Evolutionary conservation across 495 filamentous ascomycete genomes (phyloP).

Genomic region (Cercophora newfieldiana): DNA sequence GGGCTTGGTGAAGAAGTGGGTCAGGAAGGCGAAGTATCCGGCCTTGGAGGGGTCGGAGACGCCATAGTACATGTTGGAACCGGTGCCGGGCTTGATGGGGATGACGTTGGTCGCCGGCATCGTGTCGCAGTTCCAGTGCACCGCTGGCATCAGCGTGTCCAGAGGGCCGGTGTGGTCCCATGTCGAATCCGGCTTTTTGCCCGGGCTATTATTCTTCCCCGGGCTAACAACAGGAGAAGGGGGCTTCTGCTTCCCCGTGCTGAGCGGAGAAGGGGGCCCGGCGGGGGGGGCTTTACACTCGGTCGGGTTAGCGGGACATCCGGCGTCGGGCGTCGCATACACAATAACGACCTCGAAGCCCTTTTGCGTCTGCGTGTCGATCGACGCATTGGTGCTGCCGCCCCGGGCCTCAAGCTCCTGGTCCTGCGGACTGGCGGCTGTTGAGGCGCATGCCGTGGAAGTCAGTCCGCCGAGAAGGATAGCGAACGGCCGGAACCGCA

Average conservation of each 20-base stretch:
- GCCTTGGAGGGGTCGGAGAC: slow-evolving; percentile 6
- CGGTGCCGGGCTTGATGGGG: not conserved
- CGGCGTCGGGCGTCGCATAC: slow-evolving; percentile 2
- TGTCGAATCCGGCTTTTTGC: not conserved
- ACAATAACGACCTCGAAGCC: slow-evolving; percentile 17
- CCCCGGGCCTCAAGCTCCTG: not conserved
- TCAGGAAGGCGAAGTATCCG: slow-evolving; percentile 10
- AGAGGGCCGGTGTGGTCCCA: slow-evolving; percentile 1
- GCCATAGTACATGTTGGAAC: slow-evolving; percentile 7
- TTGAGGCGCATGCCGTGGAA: not conserved
- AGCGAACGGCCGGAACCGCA: not conserved
- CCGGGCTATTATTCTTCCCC: not conserved
- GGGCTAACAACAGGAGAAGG: not conserved
- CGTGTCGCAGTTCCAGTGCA: slow-evolving; percentile 11
- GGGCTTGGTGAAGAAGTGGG: slow-evolving; percentile 13
- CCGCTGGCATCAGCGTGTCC: slow-evolving; percentile 4
- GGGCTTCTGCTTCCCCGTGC: not conserved
- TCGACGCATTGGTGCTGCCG: slow-evolving; percentile 1
- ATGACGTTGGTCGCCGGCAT: slow-evolving; percentile 4
- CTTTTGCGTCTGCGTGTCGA: not conserved
- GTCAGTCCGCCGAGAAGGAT: not conserved
- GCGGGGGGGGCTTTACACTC: not conserved
- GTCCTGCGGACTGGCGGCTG: not conserved
- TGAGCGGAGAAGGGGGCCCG: not conserved
- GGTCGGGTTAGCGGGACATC: slow-evolving; percentile 5